Evolutionary conservation across 176 grass and related monocot species (phyloP), one percentile per base, ranked within the genome.

Genomic region (Oryza rufipogon): DNA sequence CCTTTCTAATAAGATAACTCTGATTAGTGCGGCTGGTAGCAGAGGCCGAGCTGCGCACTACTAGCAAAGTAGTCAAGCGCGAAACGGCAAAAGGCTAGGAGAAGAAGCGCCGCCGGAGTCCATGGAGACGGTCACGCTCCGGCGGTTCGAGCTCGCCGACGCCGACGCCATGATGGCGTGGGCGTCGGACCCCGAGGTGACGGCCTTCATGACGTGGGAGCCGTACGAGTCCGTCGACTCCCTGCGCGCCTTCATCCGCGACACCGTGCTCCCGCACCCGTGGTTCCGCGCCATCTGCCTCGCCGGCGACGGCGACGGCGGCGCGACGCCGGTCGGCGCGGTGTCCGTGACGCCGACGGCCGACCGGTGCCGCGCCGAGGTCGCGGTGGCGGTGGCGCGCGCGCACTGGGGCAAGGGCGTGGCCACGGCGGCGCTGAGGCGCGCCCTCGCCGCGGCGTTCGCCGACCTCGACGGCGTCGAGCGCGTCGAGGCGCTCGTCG

Each of bases 401-500:
- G 30, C 75, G 46, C 54, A 90, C 82, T 89, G 89, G 93, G 93
- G 93, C 6, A 84, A 36, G 20, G 89, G 96, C 73, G 71, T 87
- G 56, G 85, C 75, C 25, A 86, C 95, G 74, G 81, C 77, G 73
- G 91, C 92, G 16, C 83, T 92, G 70, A 88, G 69, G 70, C 71
- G 15, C 38, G 66, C 76, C 49, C 47, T 85, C 9, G 25, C 13
- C 28, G n/a, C 65, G 36, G 76, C 70, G 70, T 89, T 95, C 74
- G 34, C 3, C 14, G 91, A 89, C 1, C 36, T 94, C 17, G 73
- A 87, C 7, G 89, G 87, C n/a, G 68, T 93, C 79, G 96, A 98
- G 89, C 89, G 95, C 85, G 78, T 97, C 28, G 91, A 95, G 83
- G 91, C 91, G 70, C 52, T 95, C 70, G 87, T 98, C 63, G 87